Conservation (phyloP, 176 grass and related monocot genomes). For the Avena eriantha region DNA sequence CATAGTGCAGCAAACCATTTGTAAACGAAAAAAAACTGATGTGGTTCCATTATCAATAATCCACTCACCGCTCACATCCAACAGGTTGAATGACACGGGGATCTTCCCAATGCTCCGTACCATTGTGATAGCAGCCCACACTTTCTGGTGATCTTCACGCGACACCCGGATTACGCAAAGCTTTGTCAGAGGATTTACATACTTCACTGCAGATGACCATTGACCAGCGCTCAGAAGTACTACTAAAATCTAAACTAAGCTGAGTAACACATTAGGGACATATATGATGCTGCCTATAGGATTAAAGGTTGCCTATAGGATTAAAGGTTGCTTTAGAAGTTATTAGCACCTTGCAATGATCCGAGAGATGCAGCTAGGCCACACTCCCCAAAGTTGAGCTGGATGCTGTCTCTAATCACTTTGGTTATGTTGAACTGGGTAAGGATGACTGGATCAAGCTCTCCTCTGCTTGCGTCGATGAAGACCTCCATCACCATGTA, state of each 20-base stretch:
- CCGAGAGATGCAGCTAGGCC: constrained; percentile 66
- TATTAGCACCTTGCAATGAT: constrained; percentile 69
- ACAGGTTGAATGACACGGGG: constrained; percentile 67
- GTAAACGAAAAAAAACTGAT: neutral
- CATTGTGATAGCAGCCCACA: constrained; percentile 76
- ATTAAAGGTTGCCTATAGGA: neutral
- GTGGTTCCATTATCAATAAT: neutral
- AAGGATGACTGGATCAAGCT: constrained; percentile 56
- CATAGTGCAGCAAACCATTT: constrained; percentile 1
- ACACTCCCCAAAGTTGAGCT: constrained; percentile 88
- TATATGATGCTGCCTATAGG: neutral
- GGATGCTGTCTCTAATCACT: constrained; percentile 76
- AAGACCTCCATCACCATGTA: constrained; percentile 89
- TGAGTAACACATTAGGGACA: neutral
- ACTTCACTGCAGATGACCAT: constrained; percentile 66
- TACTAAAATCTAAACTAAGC: neutral
- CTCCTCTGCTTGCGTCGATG: constrained; percentile 48
- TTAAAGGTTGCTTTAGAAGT: neutral
- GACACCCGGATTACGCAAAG: constrained; percentile 70
- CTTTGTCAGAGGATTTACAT: constrained; percentile 75
- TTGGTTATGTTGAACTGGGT: constrained; percentile 68
- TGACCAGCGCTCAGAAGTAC: neutral
- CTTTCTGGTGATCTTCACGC: constrained; percentile 73
- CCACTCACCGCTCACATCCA: constrained; percentile 77
- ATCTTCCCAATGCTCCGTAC: constrained; percentile 65